phyloP scores from a whole-genome alignment of 2,329 filamentous ascomycete species.

The Aspergillus candidus region DNA sequence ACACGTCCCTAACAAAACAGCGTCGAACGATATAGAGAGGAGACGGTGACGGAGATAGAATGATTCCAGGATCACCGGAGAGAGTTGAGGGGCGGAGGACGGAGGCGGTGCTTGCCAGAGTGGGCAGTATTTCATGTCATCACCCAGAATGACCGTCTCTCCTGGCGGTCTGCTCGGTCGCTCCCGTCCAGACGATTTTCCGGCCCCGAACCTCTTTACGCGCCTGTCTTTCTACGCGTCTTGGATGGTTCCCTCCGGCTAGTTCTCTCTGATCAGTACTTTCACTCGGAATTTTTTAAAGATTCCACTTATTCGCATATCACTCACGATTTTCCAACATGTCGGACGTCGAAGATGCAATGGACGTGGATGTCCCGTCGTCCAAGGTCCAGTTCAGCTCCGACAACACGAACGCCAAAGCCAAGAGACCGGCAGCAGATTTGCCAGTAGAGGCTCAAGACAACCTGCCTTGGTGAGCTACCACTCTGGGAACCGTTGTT shows the following conservation, averaged over 20 bases:
- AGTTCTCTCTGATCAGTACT: not conserved
- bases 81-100: slow-evolving; percentile 5
- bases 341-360: slow-evolving; percentile 58
- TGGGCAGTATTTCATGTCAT: slow-evolving; percentile 25
- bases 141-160: slow-evolving; percentile 7
- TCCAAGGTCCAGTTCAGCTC: slow-evolving; percentile 63
- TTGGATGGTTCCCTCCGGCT: slow-evolving; percentile 2
- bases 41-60: too few species aligned
- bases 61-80: slow-evolving; percentile 8
- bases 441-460: slow-evolving; percentile 91
- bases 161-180: slow-evolving; percentile 10
- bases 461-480: slow-evolving; percentile 73
- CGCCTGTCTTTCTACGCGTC: slow-evolving; percentile 28
- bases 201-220: slow-evolving; percentile 38
- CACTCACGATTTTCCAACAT: slow-evolving; percentile 28
- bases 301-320: not conserved
- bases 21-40: too few species aligned
- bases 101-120: slow-evolving; percentile 13
- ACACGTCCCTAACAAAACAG: too few species aligned
- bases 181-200: slow-evolving; percentile 28
- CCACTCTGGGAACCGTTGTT: not conserved
- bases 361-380: slow-evolving; percentile 58
- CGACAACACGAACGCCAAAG: slow-evolving; percentile 64
- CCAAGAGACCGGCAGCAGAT: slow-evolving; percentile 88
- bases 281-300: too few species aligned